Evolutionary conservation across 2,329 filamentous ascomycete genomes (phyloP).

Genomic region (Endothia cerciana): DNA sequence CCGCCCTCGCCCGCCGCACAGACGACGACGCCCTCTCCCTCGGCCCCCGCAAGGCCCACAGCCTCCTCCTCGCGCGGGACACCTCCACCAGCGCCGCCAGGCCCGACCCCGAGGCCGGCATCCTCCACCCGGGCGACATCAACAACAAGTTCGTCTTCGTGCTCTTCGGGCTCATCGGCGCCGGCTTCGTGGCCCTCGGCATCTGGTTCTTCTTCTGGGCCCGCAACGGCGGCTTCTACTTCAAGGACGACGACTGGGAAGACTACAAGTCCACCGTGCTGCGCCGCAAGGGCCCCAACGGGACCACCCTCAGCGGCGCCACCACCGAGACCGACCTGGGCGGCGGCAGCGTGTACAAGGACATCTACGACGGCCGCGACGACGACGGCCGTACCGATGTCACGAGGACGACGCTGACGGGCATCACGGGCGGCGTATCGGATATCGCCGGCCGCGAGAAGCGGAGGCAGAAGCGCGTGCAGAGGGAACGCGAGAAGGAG

Average conservation of each 20-base stretch:
- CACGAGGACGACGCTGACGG: constrained; percentile 45
- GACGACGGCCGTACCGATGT: constrained; percentile 48
- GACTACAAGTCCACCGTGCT: constrained; percentile 97
- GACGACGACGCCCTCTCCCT: constrained; percentile 36
- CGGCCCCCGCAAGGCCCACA: constrained; percentile 49
- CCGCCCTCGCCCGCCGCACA: constrained; percentile 36
- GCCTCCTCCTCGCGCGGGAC: constrained; percentile 48
- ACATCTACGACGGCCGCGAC: constrained; percentile 50
- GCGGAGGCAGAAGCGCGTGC: constrained; percentile 54
- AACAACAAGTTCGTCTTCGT: constrained; percentile 77
- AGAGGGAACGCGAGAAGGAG: constrained; percentile 56
- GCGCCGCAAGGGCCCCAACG: constrained; percentile 85
- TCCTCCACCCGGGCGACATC: constrained; percentile 59
- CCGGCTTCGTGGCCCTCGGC: constrained; percentile 70
- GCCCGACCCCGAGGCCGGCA: constrained; percentile 49
- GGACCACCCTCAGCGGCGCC: constrained; percentile 80
- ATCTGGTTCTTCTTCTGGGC: constrained; percentile 99
- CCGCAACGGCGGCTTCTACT: constrained; percentile 92
- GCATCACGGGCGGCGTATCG: constrained; percentile 61
- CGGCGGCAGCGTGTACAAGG: constrained; percentile 83
- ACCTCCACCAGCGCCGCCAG: constrained; percentile 33
- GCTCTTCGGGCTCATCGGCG: constrained; percentile 83
- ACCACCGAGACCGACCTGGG: constrained; percentile 83
- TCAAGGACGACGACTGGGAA: constrained; percentile 87
- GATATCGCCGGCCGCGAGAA: constrained; percentile 60